phyloP scores from a whole-genome alignment of 495 filamentous ascomycete species.

The Podospora bellae-mahoneyi region DNA sequence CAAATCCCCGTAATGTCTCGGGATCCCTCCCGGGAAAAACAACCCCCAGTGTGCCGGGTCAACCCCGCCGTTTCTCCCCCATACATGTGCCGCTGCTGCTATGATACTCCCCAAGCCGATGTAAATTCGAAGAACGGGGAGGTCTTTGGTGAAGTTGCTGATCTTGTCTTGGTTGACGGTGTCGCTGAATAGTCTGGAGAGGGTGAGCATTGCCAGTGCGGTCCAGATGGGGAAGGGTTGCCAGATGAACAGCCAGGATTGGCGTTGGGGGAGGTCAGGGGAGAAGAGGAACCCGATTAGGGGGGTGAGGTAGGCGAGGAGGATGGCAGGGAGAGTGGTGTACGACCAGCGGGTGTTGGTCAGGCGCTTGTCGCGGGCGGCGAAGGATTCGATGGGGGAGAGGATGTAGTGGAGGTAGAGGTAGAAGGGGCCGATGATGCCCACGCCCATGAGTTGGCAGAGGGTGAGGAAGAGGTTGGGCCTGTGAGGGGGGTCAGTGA shows the following conservation, averaged over 20 bases:
- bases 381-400: conserved; percentile 16
- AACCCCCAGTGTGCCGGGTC: not conserved
- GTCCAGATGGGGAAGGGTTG: conserved; percentile 17
- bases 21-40: conserved; percentile 2
- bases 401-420: conserved; percentile 20
- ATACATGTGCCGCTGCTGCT: conserved; percentile 6
- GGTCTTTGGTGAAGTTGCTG: not conserved
- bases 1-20: not conserved
- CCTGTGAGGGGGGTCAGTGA: conserved; percentile 9
- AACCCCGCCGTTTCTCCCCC: conserved; percentile 5
- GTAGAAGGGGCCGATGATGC: conserved; percentile 23
- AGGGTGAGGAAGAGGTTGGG: conserved; percentile 19
- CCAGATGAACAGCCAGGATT: conserved; percentile 15
- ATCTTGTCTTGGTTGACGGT: conserved; percentile 15
- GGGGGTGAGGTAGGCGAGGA: conserved; percentile 17
- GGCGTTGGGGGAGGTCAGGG: conserved; percentile 41
- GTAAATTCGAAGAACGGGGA: conserved; percentile 8
- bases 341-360: conserved; percentile 5
- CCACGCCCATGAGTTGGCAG: conserved; percentile 25
- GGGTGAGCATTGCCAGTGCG: not conserved
- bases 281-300: conserved; percentile 60
- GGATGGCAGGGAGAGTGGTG: conserved; percentile 14
- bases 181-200: conserved; percentile 6
- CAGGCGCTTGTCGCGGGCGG: conserved; percentile 15
- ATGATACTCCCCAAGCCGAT: not conserved